These are phyloP conservation scores for Sutorius eximius DNA, from an alignment of 1,284 basidiomycete species.

Conservation along the genomic window DNA sequence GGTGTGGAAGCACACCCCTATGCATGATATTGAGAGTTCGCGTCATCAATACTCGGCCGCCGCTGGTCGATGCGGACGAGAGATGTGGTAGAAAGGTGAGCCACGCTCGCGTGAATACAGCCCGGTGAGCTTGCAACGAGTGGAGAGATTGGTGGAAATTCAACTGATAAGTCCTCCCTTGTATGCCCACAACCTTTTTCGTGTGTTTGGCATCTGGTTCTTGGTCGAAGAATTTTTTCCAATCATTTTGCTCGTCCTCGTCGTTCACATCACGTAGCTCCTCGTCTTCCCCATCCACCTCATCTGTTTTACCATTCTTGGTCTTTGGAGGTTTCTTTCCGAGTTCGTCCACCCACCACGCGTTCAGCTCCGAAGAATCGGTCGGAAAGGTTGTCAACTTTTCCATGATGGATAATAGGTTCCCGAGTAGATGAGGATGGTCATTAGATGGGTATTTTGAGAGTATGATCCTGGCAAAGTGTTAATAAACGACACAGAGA, in stretches of 20 bases:
- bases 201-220: slow-evolving; percentile 41
- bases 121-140: slow-evolving; percentile 69
- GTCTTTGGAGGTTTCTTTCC: slow-evolving; percentile 56
- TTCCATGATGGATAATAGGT: slow-evolving; percentile 78
- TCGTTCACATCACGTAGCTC: slow-evolving; percentile 37
- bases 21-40: slow-evolving; percentile 81
- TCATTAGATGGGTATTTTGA: slow-evolving; percentile 25
- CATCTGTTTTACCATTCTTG: slow-evolving; percentile 42
- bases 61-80: slow-evolving; percentile 41
- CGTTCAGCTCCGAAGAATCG: slow-evolving; percentile 70
- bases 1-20: slow-evolving; percentile 79
- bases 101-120: slow-evolving; percentile 81
- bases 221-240: slow-evolving; percentile 81
- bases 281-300: slow-evolving; percentile 46
- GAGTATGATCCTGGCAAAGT: slow-evolving; percentile 19
- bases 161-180: slow-evolving; percentile 57
- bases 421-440: slow-evolving; percentile 51
- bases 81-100: slow-evolving; percentile 66
- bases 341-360: slow-evolving; percentile 84
- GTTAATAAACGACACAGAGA: slow-evolving; percentile 2
- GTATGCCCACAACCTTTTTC: slow-evolving; percentile 39
- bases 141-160: slow-evolving; percentile 77
- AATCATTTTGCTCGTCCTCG: slow-evolving; percentile 65
- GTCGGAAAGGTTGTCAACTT: slow-evolving; percentile 83
- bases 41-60: slow-evolving; percentile 49